Base-by-base conservation (phyloP, 176 grass and related monocot species). In the Triticum turgidum region DNA sequence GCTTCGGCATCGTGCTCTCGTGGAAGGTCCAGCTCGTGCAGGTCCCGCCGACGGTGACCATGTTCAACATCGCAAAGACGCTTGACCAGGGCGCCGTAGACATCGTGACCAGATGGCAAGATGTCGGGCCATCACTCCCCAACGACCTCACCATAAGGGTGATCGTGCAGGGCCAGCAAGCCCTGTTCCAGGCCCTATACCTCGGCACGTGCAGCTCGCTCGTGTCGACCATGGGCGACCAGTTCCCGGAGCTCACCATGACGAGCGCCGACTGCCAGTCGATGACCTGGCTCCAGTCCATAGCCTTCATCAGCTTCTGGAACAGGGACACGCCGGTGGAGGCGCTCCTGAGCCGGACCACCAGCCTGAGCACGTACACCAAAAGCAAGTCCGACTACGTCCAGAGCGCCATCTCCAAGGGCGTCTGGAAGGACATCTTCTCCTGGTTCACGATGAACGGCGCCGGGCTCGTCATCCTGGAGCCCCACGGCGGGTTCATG, bases 371-470 rank as follows among this genome's bases (percentile, higher is more conserved):
- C 18, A 85, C 51, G 41, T 92, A 71, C 74, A 73, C 65, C 76
- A 92, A 92, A 21, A 84, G 21, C 69, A 90, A 92, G 76, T 92
- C 91, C 0, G 91, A 92, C 84, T 92, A 89, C 73, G 87, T 92
- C 11, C 62, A 41, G 62, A 14, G 5, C 6, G 34, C 87, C 47
- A 84, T 92, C 61, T 0, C 84, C 4, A 76, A 35, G 47, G 13
- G 35, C 7, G 80, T 7, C 0, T 92, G 87, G 83, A 1, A 62
- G 8, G 21, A 30, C 0, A 89, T 88, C 39, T 69, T 88, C 24
- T 18, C 56, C 51, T 85, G 86, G 86, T n/a, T 90, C 63, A 13
- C 52, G 6, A 81, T 49, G 82, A 42, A 21, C 45, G 88, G 85
- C 14, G 81, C 91, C 20, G 91, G 91, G 24, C 3, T 85, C 13